Evolutionary conservation across 495 filamentous ascomycete genomes (phyloP).

Genomic region (Penicillium roqueforti): DNA sequence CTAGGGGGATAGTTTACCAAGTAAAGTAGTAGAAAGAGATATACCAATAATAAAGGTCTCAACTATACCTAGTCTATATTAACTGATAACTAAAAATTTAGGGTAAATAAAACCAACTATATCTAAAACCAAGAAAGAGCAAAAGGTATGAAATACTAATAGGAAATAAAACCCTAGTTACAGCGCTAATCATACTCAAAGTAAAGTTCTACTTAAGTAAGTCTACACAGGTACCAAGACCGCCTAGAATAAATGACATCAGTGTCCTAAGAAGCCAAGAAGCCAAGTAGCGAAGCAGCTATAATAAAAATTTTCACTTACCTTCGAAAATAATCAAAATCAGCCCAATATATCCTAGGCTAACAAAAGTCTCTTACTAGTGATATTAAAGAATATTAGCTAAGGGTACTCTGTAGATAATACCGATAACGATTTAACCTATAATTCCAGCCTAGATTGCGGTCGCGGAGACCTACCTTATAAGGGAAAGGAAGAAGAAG

Average conservation of each 20-base stretch:
- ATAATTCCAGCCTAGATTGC: conserved; percentile 32
- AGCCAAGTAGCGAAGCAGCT: conserved; percentile 1
- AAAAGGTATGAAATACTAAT: conserved; percentile 33
- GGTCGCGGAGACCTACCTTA: conserved; percentile 30
- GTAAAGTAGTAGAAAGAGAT: conserved; percentile 32
- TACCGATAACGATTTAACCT: conserved; percentile 33
- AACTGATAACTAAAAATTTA: not conserved
- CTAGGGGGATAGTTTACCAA: conserved; percentile 29
- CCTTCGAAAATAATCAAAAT: conserved; percentile 38
- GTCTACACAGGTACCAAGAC: conserved; percentile 29
- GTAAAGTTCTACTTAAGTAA: conserved; percentile 32
- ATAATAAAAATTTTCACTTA: conserved; percentile 8
- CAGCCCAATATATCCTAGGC: conserved; percentile 34
- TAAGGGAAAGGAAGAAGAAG: conserved; percentile 33
- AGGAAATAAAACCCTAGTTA: conserved; percentile 32
- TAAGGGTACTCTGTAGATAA: conserved; percentile 33
- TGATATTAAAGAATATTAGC: conserved; percentile 29
- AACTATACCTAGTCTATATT: conserved; percentile 23
- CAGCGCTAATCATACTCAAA: conserved; percentile 28
- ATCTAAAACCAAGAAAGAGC: conserved; percentile 30
- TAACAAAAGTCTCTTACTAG: conserved; percentile 33
- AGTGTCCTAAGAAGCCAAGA: not conserved
- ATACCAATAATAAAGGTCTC: conserved; percentile 37
- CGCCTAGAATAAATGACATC: conserved; percentile 26
- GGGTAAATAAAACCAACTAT: conserved; percentile 16